Percentiles rank a stretch among this genome's conserved stretches.
These are phyloP conservation scores for Candida taoyuanica DNA, from an alignment of 805 yeast genomes.

Conservation along the genomic window DNA sequence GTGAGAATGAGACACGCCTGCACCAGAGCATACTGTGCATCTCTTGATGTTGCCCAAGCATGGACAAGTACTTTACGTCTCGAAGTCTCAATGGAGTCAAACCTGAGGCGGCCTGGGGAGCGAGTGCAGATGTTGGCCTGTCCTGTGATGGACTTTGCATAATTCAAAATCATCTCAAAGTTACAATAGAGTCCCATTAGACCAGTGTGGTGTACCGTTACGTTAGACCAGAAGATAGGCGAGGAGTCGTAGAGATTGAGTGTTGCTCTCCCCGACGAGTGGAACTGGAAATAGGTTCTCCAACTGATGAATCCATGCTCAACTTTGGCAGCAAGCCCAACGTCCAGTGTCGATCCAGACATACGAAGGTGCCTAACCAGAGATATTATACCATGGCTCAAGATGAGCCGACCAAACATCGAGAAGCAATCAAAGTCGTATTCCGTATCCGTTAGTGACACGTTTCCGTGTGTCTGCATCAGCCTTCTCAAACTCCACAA, in stretches of 20 bases:
- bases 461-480: slow-evolving; percentile 25
- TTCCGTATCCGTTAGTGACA: slow-evolving; percentile 21
- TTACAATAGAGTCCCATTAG: slow-evolving; percentile 28
- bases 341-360: slow-evolving; percentile 2
- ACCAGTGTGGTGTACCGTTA: slow-evolving; percentile 27
- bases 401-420: slow-evolving; percentile 31
- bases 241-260: slow-evolving; percentile 32
- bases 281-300: slow-evolving; percentile 31
- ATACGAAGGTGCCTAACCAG: slow-evolving; percentile 27
- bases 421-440: slow-evolving; percentile 33
- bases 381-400: slow-evolving; percentile 32
- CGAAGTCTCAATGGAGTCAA: slow-evolving; percentile 13
- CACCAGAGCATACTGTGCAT: slow-evolving; percentile 26
- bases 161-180: slow-evolving; percentile 19
- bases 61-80: slow-evolving; percentile 10
- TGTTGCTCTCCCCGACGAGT: neutral
- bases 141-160: slow-evolving; percentile 9
- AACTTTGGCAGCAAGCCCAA: slow-evolving; percentile 25
- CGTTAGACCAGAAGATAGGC: slow-evolving; percentile 32
- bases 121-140: neutral
- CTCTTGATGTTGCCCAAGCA: slow-evolving; percentile 28
- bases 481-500: slow-evolving; percentile 32
- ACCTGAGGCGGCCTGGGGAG: slow-evolving; percentile 11
- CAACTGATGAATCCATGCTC: slow-evolving; percentile 31
- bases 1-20: slow-evolving; percentile 29